These are phyloP conservation scores for Datura wrightii DNA, from an alignment of 257 asterid genomes.

Conservation along the genomic window DNA sequence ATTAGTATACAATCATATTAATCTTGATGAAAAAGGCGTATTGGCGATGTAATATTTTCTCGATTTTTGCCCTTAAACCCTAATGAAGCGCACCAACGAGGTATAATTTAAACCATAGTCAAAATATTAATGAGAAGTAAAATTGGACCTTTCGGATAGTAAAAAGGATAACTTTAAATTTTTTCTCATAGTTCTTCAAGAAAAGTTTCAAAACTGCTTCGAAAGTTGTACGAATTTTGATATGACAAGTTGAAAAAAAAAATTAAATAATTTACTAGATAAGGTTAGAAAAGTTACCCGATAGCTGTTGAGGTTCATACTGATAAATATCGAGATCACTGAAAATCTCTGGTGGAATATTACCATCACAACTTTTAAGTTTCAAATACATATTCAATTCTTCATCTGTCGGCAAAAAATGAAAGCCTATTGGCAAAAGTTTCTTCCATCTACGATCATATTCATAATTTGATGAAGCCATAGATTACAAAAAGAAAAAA, in stretches of 20 bases:
- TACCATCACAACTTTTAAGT: neutral
- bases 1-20: neutral
- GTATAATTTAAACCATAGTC: no score
- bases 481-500: neutral
- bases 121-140: no score
- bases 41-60: no score
- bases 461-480: neutral
- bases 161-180: no score
- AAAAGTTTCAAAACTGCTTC: neutral
- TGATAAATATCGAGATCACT: neutral
- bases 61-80: no score
- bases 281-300: constrained; percentile 9
- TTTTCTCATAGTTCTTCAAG: neutral
- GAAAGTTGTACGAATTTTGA: no score
- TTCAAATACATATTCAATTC: neutral
- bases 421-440: neutral
- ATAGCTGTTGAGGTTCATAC: neutral
- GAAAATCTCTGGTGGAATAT: neutral
- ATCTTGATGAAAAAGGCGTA: no score
- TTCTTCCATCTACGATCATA: constrained; percentile 16
- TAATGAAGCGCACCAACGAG: no score
- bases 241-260: neutral
- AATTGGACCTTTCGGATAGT: no score
- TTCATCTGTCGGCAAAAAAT: constrained; percentile 8
- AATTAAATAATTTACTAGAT: neutral